A percentile compares a stretch with the other conserved stretches of the same genome.
Conservation (phyloP, 1,284 basidiomycete genomes). For the Apiotrichum montevideense region DNA sequence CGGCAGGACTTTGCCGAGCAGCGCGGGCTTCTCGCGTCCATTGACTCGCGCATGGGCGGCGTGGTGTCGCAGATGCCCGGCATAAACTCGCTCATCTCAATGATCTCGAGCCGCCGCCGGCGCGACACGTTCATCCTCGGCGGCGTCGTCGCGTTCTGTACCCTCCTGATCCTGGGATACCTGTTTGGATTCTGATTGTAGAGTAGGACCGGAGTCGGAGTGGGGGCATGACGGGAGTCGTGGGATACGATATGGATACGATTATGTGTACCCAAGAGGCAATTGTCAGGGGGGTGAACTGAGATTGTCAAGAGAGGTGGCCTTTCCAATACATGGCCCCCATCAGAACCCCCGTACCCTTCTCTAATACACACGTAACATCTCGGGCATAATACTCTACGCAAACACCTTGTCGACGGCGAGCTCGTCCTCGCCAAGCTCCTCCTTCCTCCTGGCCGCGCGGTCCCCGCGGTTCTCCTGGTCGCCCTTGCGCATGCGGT, state of each 20-base stretch:
- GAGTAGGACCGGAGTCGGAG: too few relatives aligned
- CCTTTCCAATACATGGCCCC: too few relatives aligned
- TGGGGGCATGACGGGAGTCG: too few relatives aligned
- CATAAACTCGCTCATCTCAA: constrained; percentile 79
- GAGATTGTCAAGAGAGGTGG: too few relatives aligned
- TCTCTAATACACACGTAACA: too few relatives aligned
- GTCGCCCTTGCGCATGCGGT: constrained; percentile 72
- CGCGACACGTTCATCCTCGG: constrained; percentile 88
- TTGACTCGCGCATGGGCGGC: constrained; percentile 74
- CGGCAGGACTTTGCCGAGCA: constrained; percentile 90
- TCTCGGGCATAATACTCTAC: constrained; percentile 37
- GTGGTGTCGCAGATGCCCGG: constrained; percentile 85
- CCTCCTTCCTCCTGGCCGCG: constrained; percentile 57
- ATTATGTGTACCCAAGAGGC: too few relatives aligned
- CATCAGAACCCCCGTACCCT: too few relatives aligned
- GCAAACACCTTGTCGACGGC: constrained; percentile 84
- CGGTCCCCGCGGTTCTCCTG: constrained; percentile 62
- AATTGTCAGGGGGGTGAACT: too few relatives aligned
- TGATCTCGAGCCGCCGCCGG: constrained; percentile 86
- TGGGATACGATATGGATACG: too few relatives aligned
- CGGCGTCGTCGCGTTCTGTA: constrained; percentile 73
- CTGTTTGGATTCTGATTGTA: constrained; percentile 53
- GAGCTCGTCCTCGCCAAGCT: constrained; percentile 68
- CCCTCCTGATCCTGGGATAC: constrained; percentile 72
- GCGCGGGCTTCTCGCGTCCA: constrained; percentile 63